A percentile compares a stretch with the other conserved stretches of the same genome.
phyloP scores from a whole-genome alignment of 1,139 yeast genomes.

The Taphrina deformans region DNA sequence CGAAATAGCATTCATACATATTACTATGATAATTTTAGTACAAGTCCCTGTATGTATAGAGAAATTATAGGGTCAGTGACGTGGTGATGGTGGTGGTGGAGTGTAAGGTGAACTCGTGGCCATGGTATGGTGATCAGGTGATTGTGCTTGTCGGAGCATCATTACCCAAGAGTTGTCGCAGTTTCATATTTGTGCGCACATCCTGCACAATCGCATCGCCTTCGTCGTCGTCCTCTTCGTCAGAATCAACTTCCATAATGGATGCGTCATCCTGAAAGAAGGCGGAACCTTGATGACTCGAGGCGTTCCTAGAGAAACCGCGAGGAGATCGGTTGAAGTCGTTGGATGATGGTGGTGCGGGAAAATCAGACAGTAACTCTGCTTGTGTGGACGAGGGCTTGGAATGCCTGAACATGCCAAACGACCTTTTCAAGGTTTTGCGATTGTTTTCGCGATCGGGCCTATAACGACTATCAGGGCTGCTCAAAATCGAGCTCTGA shows the following conservation, averaged over 20 bases:
- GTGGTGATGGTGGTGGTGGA: neutral
- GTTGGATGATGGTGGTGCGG: constrained; percentile 1
- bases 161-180: constrained; percentile 25
- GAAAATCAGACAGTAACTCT: constrained; percentile 8
- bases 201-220: constrained; percentile 32
- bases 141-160: constrained; percentile 24
- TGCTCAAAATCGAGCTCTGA: neutral
- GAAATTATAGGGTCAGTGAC: neutral
- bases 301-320: neutral
- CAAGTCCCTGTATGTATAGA: neutral
- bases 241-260: constrained; percentile 22
- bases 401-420: constrained; percentile 13
- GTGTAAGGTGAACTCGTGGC: neutral
- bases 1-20: too few species aligned
- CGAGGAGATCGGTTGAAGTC: neutral
- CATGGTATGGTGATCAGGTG: neutral
- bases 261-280: constrained; percentile 2
- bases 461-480: neutral
- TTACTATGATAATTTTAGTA: neutral
- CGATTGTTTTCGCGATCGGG: neutral
- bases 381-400: neutral
- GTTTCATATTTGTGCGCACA: constrained; percentile 28
- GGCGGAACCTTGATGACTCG: neutral
- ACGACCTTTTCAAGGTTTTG: neutral
- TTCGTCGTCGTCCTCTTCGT: constrained; percentile 31